A percentile compares a stretch with the other conserved stretches of the same genome.
These are phyloP conservation scores for Vitis rotundifolia DNA, from an alignment of 164 flowering plant species.

Conservation along the genomic window DNA sequence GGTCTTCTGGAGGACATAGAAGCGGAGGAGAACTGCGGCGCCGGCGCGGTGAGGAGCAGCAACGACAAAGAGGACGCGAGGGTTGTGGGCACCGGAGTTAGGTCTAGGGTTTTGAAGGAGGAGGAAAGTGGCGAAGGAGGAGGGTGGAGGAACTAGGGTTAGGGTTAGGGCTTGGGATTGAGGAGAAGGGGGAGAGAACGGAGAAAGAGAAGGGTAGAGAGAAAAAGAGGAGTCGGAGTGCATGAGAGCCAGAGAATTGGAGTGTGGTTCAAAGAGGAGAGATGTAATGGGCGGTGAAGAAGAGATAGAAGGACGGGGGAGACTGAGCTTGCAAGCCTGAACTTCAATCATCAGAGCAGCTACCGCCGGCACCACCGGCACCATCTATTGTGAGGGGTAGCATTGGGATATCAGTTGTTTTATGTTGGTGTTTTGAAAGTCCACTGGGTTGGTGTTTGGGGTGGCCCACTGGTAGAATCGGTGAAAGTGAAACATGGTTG, in stretches of 20 bases:
- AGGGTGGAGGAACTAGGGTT: slow-evolving; percentile 48
- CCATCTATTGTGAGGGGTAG: too few relatives aligned
- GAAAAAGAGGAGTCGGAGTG: slow-evolving; percentile 72
- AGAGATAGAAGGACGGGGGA: slow-evolving; percentile 40
- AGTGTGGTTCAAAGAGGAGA: slow-evolving; percentile 61
- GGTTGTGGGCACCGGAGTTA: slow-evolving; percentile 3
- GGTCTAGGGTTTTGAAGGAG: slow-evolving; percentile 37
- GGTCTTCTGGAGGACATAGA: slow-evolving; percentile 37
- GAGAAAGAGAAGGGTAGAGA: slow-evolving; percentile 46
- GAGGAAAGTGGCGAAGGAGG: slow-evolving; percentile 61
- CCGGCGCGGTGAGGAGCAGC: slow-evolving; percentile 50
- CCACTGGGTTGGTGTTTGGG: not conserved
- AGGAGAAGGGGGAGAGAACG: slow-evolving; percentile 24
- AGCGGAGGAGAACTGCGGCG: slow-evolving; percentile 55
- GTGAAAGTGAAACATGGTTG: not conserved
- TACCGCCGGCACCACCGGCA: not conserved
- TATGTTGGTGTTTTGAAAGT: not conserved
- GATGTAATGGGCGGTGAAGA: slow-evolving; percentile 43
- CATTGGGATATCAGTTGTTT: too few relatives aligned
- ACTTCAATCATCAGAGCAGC: slow-evolving; percentile 35
- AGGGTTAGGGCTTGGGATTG: slow-evolving; percentile 28
- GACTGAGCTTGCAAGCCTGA: slow-evolving; percentile 51
- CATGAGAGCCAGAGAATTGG: slow-evolving; percentile 62
- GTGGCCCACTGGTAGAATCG: too few relatives aligned
- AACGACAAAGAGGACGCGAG: slow-evolving; percentile 47